Conservation (phyloP, 2,329 filamentous ascomycete genomes). For the Aureobasidium pullulans region DNA sequence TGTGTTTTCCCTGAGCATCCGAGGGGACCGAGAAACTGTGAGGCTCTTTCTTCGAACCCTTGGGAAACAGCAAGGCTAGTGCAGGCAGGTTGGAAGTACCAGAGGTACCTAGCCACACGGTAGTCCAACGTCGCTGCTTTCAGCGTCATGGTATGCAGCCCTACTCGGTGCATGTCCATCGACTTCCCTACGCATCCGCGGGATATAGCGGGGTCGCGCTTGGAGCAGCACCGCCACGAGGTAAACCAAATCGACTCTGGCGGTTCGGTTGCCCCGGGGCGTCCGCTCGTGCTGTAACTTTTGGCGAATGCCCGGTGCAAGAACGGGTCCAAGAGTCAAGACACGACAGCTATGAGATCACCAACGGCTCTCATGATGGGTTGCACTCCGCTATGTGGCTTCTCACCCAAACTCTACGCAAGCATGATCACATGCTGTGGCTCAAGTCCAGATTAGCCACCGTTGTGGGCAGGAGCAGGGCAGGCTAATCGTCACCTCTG, state of each 20-base stretch:
- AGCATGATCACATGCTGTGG: slow-evolving; percentile 11
- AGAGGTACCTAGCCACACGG: neutral
- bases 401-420: neutral
- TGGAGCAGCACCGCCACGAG: slow-evolving; percentile 1
- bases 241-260: neutral
- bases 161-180: neutral
- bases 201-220: slow-evolving; percentile 8
- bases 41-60: neutral
- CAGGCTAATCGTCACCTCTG: slow-evolving; percentile 5
- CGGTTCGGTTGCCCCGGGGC: neutral
- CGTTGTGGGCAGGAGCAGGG: neutral
- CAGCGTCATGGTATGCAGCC: slow-evolving; percentile 10
- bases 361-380: neutral
- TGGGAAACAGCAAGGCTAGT: neutral
- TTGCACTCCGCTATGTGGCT: neutral
- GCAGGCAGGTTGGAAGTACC: neutral
- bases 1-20: neutral
- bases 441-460: slow-evolving; percentile 3
- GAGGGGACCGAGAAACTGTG: neutral
- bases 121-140: neutral
- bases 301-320: neutral
- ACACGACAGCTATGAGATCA: slow-evolving; percentile 9
- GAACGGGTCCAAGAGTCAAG: neutral
- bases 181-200: neutral
- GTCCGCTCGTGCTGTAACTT: neutral